Base-by-base conservation (phyloP, 176 grass and related monocot species). In the Chrysopogon serrulatus region DNA sequence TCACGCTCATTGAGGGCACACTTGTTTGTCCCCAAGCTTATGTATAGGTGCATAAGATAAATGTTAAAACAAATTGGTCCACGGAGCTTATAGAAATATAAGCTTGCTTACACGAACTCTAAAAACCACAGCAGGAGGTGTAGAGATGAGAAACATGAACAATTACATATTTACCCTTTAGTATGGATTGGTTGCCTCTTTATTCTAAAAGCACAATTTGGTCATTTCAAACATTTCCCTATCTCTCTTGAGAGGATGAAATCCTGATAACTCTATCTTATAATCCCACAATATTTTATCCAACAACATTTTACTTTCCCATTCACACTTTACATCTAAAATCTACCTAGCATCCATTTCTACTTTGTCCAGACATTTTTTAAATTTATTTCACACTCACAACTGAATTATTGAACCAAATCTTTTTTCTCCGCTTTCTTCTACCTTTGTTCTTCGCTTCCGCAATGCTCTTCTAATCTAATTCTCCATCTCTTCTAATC, bases 381-480 rank as follows among this genome's bases (percentile, higher is more conserved):
- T 70, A 16, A 12, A 11, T 57, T 24, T 57, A 57, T 24, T 68
- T 66, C 16, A 2, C 1, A 4, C 10, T 14, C 21, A 36, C 21
- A 69, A 24, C 0, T 12, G 5, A 23, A 68, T 8, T 70, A 24
- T 27, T 40, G 2, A 70, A 43, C 6, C 0, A 70, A 15, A 71
- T 27, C 37, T 28, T 15, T 15, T 44, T 44, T 21, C 7, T 8
- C 1, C 0, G 0, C 27, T 72, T 45, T 30, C 41, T 44, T 28
- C 7, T 45, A 28, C 2, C 13, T 43, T 15, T 40, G 1, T 0
- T 27, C 23, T 43, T 24, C 5, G 26, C 37, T 10, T 10, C 34
- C 5, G 0, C 19, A 26, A 14, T 1, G 0, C 34, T 8, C 36
- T 12, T 15, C 21, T 1, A 6, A n/a, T n/a, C n/a, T n/a, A n/a